These are phyloP conservation scores for Hibiscus trionum DNA, from an alignment of 345 rosid genomes.

Conservation along the genomic window DNA sequence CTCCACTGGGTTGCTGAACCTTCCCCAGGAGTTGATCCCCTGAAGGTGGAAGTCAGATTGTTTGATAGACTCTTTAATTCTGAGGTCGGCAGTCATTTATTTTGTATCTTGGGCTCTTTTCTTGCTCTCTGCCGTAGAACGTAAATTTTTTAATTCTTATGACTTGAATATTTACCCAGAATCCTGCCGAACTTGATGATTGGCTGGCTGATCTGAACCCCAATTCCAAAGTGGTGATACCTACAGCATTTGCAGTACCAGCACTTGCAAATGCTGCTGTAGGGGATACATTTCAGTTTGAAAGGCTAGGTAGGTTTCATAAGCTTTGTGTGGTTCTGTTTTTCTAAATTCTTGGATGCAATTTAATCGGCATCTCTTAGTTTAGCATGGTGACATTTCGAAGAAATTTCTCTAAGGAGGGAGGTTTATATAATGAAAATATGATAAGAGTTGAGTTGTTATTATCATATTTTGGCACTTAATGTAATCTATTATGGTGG, in stretches of 20 bases:
- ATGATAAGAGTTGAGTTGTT: background rate
- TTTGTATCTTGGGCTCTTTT: background rate
- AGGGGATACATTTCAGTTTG: conserved; percentile 78
- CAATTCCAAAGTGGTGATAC: conserved; percentile 54
- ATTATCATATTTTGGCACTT: background rate
- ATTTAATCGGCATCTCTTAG: background rate
- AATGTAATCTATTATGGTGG: no score
- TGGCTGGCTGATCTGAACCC: conserved; percentile 81
- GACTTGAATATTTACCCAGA: conserved; percentile 34
- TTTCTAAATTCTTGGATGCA: background rate
- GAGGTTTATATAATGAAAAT: background rate
- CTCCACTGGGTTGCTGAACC: conserved; percentile 93
- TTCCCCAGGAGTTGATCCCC: conserved; percentile 54
- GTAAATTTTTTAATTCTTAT: background rate
- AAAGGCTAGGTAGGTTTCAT: conserved; percentile 57
- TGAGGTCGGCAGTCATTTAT: conserved; percentile 43
- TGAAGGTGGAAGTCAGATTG: conserved; percentile 82
- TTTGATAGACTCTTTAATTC: conserved; percentile 75
- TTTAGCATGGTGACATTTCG: background rate
- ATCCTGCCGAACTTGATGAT: conserved; percentile 75
- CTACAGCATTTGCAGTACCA: conserved; percentile 57
- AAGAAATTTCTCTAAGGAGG: background rate
- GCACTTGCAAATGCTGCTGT: conserved; percentile 44
- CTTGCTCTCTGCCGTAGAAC: background rate
- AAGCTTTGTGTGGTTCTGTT: background rate